Base-by-base conservation (phyloP, 2,329 filamentous ascomycete genomes). In the Colletotrichum truncatum region DNA sequence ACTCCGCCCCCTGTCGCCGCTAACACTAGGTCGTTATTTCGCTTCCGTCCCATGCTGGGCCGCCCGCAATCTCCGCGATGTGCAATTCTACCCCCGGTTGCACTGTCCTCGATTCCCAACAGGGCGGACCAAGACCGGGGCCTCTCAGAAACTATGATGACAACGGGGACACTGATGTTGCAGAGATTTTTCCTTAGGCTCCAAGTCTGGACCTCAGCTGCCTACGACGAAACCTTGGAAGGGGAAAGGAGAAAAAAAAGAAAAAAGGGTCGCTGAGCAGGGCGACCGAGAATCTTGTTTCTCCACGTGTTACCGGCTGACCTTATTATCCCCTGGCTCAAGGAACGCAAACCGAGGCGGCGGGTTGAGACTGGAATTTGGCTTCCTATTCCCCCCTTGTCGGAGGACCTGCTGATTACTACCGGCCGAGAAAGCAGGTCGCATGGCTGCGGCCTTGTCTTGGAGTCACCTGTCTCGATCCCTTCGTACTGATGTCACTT, bases 61-160 rank as follows among this genome's bases (percentile, higher is more conserved):
- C 49, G 41, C 57, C 43, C 57, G 46, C 57, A 65, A 65, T 65
- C 62, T 65, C 62, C 62, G 57, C 49, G 34, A 30, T 62, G 18
- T 49, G 56, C 32, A 48, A n/a, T 39, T 38, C 30, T 18, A 30
- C 45, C 45, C 52, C 45, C 60, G 30, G 55, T 38, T 61, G 46
- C 48, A 48, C 26, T 39, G 55, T 32, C 45, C 57, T 39, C 32
- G 41, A 36, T 38, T 36, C 23, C 62, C 62, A 48, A 18, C 32
- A 23, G 18, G 32, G 39, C 56, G 62, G 55, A 26, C 55, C 39
- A 46, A 45, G 43, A 18, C n/a, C 32, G 32, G 25, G 32, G 25
- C 43, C 32, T 51, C 14, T n/a, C 30, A 6, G 21, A 38, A 54
- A 41, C 25, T 45, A 28, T 30, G 45, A 59, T 26, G 30, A 21